Percentiles rank a stretch among this genome's conserved stretches.
phyloP scores from a whole-genome alignment of 2,329 filamentous ascomycete genomes.

The Pezicula radicicola region DNA sequence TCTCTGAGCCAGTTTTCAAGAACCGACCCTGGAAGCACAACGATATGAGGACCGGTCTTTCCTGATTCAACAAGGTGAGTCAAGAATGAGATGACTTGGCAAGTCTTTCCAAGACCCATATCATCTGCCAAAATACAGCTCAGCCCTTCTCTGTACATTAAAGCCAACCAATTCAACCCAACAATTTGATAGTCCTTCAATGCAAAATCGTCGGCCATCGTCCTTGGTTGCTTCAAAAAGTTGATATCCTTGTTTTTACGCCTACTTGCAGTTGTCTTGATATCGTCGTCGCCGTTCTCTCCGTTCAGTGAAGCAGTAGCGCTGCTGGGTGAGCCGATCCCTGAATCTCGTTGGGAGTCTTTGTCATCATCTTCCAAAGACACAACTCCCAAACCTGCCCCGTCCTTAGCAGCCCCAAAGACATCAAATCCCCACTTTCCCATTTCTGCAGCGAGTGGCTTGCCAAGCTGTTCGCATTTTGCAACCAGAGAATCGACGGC shows the following conservation, averaged over 20 bases:
- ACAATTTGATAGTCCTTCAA: constrained; percentile 95
- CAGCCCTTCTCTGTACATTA: constrained; percentile 75
- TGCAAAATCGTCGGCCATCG: constrained; percentile 72
- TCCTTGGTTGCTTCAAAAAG: constrained; percentile 56
- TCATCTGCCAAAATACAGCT: constrained; percentile 95
- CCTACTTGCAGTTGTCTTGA: constrained; percentile 23
- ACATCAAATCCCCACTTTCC: constrained; percentile 66
- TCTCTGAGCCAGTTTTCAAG: constrained; percentile 95
- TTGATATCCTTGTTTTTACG: constrained; percentile 20
- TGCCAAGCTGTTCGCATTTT: constrained; percentile 71
- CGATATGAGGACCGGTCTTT: constrained; percentile 69
- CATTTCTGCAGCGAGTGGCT: constrained; percentile 62
- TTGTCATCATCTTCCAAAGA: constrained; percentile 39
- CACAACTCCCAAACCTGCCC: constrained; percentile 55
- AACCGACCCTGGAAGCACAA: constrained; percentile 90
- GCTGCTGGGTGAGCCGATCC: constrained; percentile 60
- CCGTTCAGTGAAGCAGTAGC: constrained; percentile 25
- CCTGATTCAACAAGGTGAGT: constrained; percentile 74
- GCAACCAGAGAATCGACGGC: constrained; percentile 81
- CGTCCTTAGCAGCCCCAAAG: constrained; percentile 55
- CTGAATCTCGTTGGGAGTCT: constrained; percentile 54
- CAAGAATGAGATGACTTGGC: constrained; percentile 90
- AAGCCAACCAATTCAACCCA: constrained; percentile 88
- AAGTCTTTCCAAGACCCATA: constrained; percentile 96
- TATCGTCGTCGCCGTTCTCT: constrained; percentile 41